Base-by-base conservation (phyloP, 768 basidiomycete species). In the Naematelia encephala region DNA sequence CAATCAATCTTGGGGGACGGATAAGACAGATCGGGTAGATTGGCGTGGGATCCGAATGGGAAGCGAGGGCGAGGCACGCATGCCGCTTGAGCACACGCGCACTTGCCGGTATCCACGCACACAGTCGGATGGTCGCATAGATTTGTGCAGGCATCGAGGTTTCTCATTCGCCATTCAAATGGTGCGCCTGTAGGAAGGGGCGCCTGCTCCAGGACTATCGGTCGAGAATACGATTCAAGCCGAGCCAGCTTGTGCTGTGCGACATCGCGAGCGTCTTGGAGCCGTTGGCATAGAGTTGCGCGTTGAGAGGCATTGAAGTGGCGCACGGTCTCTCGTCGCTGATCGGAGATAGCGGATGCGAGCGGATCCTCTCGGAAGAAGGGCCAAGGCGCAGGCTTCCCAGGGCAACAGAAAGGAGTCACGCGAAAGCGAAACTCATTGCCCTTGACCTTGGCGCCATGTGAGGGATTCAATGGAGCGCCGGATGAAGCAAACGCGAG, bases 81-180 rank as follows among this genome's bases (percentile, higher is more conserved):
- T n/a, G 61, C 63, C 2, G 63, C 43, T 14, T 64, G 57, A 22
- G 66, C 64, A 42, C 72, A 73, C 14, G 64, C 65, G 43, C 72
- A 73, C 45, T 62, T 50, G 3, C 67, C 69, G 4, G 67, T 71
- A 42, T 73, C 58, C 29, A 73, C 55, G 51, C 72, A 73, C 5
- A 65, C 56, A 23, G 58, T 60, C 19, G 72, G 72, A 51, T 64
- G 68, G 39, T 62, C 60, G 60, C 69, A 73, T 25, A 64, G 51
- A 51, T 71, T 73, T 47, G 57, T 64, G 56, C 69, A 73, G 13
- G 61, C 51, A 4, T 62, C 62, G 16, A 66, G 51, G 26, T 59
- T 53, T 13, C 62, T 54, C 23, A 56, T 30, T n/a, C 52, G 52
- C 71, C 71, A 73, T 8, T 64, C 56, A 23, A 50, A 47, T 5